Conservation (phyloP, 148 eudicot genomes). For the Euryodendron excelsum region DNA sequence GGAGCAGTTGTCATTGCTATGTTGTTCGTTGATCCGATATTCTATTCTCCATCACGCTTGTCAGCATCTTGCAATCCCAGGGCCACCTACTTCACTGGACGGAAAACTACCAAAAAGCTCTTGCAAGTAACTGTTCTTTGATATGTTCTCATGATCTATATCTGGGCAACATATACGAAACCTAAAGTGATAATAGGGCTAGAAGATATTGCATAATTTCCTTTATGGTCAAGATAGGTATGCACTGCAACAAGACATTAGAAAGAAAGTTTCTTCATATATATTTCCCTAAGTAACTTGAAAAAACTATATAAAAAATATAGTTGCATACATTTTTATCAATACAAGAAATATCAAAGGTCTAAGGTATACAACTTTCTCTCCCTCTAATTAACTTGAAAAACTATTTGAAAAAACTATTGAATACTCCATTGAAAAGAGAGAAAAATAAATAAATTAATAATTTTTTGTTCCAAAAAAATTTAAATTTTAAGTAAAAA, state of each 20-base stretch:
- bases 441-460: too few species aligned
- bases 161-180: constrained; percentile 52
- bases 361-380: too few species aligned
- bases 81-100: constrained; percentile 28
- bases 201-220: not conserved
- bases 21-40: constrained; percentile 78
- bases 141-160: constrained; percentile 52
- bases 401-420: too few species aligned
- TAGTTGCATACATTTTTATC: too few species aligned
- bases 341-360: too few species aligned
- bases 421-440: too few species aligned
- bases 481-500: too few species aligned
- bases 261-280: not conserved
- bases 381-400: too few species aligned
- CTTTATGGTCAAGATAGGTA: not conserved
- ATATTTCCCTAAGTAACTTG: not conserved
- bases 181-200: not conserved
- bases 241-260: not conserved
- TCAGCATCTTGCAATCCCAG: constrained; percentile 38
- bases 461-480: too few species aligned
- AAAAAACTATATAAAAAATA: too few species aligned
- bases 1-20: constrained; percentile 53
- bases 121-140: constrained; percentile 76
- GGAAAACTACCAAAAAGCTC: constrained; percentile 89
- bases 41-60: constrained; percentile 59